Evolutionary conservation across 345 rosid genomes (phyloP).

Genomic region (Chamaenerion angustifolium): DNA sequence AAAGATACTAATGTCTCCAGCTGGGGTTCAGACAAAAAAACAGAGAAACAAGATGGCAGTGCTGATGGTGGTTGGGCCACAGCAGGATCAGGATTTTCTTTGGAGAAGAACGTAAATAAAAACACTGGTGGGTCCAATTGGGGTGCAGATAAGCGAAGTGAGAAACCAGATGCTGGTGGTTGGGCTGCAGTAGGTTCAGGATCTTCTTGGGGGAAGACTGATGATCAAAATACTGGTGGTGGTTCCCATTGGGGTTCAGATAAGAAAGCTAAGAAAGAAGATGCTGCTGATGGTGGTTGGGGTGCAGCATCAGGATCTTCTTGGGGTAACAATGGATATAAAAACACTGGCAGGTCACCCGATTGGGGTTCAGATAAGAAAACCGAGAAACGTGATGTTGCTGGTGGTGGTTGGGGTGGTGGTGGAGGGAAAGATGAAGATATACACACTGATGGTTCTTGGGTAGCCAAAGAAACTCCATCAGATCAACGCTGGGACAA

Average conservation of each 20-base stretch:
- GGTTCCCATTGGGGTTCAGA: not conserved
- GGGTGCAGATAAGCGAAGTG: not conserved
- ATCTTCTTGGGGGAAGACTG: too few species aligned
- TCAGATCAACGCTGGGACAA: too few species aligned
- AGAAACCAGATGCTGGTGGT: slow-evolving; percentile 1
- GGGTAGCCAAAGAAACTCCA: too few species aligned
- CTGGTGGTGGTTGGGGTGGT: slow-evolving; percentile 2
- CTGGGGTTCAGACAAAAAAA: not conserved
- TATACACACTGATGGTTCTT: too few species aligned
- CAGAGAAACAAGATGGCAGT: not conserved
- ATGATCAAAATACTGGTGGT: too few species aligned
- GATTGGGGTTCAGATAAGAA: not conserved
- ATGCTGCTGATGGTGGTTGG: not conserved
- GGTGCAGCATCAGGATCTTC: not conserved
- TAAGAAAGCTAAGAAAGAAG: not conserved
- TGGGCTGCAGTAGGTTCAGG: slow-evolving; percentile 1
- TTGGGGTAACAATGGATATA: not conserved
- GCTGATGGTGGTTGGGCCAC: not conserved
- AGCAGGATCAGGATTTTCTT: not conserved
- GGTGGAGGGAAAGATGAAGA: not conserved
- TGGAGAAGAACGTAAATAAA: not conserved
- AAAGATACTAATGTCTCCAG: too few species aligned
- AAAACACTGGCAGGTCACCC: too few species aligned
- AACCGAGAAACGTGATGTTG: not conserved
- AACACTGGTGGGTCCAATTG: not conserved